These are phyloP conservation scores for Sclerotinia sclerotiorum DNA, from an alignment of 2,329 filamentous ascomycete genomes.

Conservation along the genomic window DNA sequence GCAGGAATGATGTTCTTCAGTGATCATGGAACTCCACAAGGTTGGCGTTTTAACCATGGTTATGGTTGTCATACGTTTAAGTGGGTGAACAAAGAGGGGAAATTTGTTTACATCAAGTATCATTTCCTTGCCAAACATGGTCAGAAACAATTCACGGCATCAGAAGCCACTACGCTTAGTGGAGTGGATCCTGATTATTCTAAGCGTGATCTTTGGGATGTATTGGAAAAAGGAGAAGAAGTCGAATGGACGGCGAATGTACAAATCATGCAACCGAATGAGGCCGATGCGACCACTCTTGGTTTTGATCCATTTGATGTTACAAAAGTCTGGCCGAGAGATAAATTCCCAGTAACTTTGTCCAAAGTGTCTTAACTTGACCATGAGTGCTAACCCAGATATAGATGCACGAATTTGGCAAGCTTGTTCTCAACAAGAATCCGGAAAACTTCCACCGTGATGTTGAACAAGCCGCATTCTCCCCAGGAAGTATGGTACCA, in stretches of 20 bases:
- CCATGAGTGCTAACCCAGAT: not conserved
- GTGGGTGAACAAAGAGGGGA: slow-evolving; percentile 53
- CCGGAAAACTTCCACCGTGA: slow-evolving; percentile 59
- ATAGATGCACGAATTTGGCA: slow-evolving; percentile 48
- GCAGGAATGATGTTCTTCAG: slow-evolving; percentile 59
- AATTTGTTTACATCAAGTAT: slow-evolving; percentile 54
- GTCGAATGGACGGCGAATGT: slow-evolving; percentile 56
- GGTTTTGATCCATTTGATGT: slow-evolving; percentile 54
- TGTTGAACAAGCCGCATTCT: slow-evolving; percentile 69
- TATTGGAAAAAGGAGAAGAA: slow-evolving; percentile 52
- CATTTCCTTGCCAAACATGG: slow-evolving; percentile 55
- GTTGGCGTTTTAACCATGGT: slow-evolving; percentile 54
- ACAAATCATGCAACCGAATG: slow-evolving; percentile 50
- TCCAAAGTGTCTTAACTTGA: accelerated
- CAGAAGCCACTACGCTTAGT: slow-evolving; percentile 43
- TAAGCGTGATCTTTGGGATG: slow-evolving; percentile 53
- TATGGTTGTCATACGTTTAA: slow-evolving; percentile 57
- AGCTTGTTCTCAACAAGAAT: slow-evolving; percentile 45
- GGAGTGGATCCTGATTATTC: slow-evolving; percentile 48
- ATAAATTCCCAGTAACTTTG: slow-evolving; percentile 42
- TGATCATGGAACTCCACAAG: slow-evolving; percentile 55
- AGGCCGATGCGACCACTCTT: slow-evolving; percentile 51
- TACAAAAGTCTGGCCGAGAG: slow-evolving; percentile 55
- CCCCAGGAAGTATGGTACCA: slow-evolving; percentile 62
- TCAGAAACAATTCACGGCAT: slow-evolving; percentile 51